phyloP scores from a whole-genome alignment of 2,329 filamentous ascomycete genomes.

The Trichoderma sp. region DNA sequence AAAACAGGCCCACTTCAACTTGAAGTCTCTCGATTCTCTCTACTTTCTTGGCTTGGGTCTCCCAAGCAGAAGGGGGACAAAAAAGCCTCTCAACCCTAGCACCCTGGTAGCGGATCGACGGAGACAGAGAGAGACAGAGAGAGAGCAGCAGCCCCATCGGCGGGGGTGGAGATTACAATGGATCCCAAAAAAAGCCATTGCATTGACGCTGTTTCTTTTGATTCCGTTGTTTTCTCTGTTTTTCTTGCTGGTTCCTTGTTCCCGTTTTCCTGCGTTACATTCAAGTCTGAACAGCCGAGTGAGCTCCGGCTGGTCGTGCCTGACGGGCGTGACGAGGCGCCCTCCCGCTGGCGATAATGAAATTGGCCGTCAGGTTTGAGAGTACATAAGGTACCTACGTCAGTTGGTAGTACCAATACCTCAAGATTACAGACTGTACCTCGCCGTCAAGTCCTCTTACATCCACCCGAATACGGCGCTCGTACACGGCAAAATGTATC shows the following conservation, averaged over 20 bases:
- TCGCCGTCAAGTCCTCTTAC: not conserved
- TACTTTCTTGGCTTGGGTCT: too few relatives aligned
- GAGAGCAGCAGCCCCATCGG: not conserved
- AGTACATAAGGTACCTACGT: not conserved
- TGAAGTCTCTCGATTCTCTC: not conserved
- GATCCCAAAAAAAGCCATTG: not conserved
- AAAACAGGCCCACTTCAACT: not conserved
- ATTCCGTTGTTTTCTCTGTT: not conserved
- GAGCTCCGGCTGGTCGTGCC: constrained; percentile 22
- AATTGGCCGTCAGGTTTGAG: too few relatives aligned
- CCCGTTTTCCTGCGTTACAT: not conserved
- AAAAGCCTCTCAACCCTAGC: constrained; percentile 9
- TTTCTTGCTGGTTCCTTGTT: not conserved
- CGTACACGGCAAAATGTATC: not conserved
- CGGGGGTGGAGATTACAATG: constrained; percentile 17
- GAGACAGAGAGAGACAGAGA: too few relatives aligned
- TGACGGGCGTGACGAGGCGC: constrained; percentile 17
- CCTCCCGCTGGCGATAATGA: not conserved
- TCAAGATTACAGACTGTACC: not conserved
- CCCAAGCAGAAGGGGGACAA: not conserved
- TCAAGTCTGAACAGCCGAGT: constrained; percentile 11
- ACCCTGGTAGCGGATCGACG: constrained; percentile 21
- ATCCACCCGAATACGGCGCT: not conserved
- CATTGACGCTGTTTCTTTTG: not conserved
- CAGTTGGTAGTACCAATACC: not conserved